Conservation (phyloP, 208 protist genomes). For the Wallacemonas sp. region DNA sequence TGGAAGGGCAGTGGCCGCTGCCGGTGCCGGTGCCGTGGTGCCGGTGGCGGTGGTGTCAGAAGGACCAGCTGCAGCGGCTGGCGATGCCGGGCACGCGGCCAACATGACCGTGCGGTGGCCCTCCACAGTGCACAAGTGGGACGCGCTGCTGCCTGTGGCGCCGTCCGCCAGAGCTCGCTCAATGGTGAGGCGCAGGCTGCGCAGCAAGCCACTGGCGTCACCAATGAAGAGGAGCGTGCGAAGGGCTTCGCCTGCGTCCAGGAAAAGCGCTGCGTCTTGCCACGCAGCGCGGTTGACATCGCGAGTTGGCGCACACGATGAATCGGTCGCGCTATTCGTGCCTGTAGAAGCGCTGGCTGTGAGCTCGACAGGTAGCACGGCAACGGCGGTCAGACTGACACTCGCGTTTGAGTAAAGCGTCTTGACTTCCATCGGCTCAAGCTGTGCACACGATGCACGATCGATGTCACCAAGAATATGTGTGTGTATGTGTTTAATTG, state of each 20-base stretch:
- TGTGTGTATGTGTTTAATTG: slow-evolving; percentile 8
- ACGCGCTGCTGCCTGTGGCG: not conserved
- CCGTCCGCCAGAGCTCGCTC: slow-evolving; percentile 5
- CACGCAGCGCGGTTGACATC: slow-evolving; percentile 15
- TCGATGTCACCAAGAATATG: not conserved
- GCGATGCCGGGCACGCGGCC: not conserved
- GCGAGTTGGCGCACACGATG: not conserved
- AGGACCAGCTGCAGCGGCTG: not conserved
- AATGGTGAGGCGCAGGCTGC: slow-evolving; percentile 28
- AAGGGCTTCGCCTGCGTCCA: slow-evolving; percentile 24
- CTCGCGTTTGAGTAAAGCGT: slow-evolving; percentile 33
- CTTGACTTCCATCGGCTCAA: slow-evolving; percentile 35
- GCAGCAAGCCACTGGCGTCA: slow-evolving; percentile 25
- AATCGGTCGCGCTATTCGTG: not conserved
- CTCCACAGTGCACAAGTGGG: slow-evolving; percentile 20
- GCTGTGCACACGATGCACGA: too few species aligned
- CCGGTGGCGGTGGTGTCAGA: not conserved
- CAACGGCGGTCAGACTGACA: slow-evolving; percentile 22
- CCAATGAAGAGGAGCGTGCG: slow-evolving; percentile 34
- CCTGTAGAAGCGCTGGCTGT: not conserved
- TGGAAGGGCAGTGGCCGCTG: too few species aligned
- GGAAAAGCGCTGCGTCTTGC: slow-evolving; percentile 8
- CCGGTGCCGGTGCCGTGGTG: not conserved
- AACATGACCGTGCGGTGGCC: slow-evolving; percentile 24
- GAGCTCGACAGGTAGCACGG: slow-evolving; percentile 25